phyloP scores from a whole-genome alignment of 495 filamentous ascomycete species.

The Aspergillus diversus region DNA sequence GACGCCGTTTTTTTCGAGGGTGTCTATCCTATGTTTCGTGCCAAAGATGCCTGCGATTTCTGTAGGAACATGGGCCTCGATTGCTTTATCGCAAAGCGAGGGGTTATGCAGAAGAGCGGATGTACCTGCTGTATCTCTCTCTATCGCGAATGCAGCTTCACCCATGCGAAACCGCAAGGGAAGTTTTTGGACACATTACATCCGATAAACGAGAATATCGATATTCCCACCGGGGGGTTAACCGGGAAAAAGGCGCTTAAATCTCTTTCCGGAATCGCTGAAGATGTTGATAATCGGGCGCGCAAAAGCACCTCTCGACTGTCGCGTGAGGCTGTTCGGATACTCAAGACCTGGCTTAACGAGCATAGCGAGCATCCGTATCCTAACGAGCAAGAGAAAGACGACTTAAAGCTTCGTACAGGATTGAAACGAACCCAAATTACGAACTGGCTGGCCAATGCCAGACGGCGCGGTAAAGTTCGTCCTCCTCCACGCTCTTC shows the following conservation, averaged over 20 bases:
- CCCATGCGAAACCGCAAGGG: slow-evolving; percentile 47
- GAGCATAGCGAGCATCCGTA: slow-evolving; percentile 78
- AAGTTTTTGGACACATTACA: slow-evolving; percentile 56
- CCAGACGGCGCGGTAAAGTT: slow-evolving; percentile 75
- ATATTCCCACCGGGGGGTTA: slow-evolving; percentile 39
- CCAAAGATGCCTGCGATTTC: slow-evolving; percentile 68
- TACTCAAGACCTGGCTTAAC: slow-evolving; percentile 77
- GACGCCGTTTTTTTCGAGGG: slow-evolving; percentile 39
- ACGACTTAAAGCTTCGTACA: slow-evolving; percentile 69
- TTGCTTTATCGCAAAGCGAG: slow-evolving; percentile 74
- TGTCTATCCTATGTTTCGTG: slow-evolving; percentile 50
- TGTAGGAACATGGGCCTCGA: slow-evolving; percentile 70
- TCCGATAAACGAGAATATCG: slow-evolving; percentile 52
- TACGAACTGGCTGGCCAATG: slow-evolving; percentile 86
- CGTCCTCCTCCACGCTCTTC: slow-evolving; percentile 59
- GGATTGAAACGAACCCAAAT: slow-evolving; percentile 78
- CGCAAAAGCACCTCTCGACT: slow-evolving; percentile 66
- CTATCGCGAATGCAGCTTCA: slow-evolving; percentile 75
- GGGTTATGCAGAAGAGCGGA: slow-evolving; percentile 64
- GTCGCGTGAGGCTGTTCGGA: slow-evolving; percentile 70
- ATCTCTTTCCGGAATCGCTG: slow-evolving; percentile 43
- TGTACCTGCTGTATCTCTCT: slow-evolving; percentile 82
- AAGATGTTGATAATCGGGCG: slow-evolving; percentile 48
- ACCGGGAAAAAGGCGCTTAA: slow-evolving; percentile 46
- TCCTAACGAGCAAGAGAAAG: slow-evolving; percentile 79